Base-by-base conservation (phyloP, 2,329 filamentous ascomycete species). In the Parafenestella ontariensis region DNA sequence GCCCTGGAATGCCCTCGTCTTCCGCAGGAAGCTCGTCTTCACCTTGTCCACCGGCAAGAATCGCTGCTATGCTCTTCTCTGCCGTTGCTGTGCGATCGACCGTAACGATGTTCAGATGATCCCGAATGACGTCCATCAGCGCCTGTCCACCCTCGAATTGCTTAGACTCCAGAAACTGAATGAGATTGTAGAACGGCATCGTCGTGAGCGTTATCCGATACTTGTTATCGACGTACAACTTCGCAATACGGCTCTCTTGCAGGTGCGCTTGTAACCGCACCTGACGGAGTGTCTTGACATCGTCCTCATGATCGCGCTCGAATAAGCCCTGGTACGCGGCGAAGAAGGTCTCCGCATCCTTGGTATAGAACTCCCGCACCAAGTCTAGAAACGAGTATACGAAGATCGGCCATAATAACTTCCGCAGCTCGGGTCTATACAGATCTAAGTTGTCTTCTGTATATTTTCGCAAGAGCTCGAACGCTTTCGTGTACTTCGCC, bases 381-480 rank as follows among this genome's bases (percentile, higher is more conserved):
- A 98, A 84, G 52, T 91, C 88, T 23, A 99, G 81, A 71, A 90
- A 97, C 0, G 91, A 95, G 76, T 99, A 96, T 46, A 98, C 90
- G 69, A 97, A 98, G 0, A 96, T 80, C 0, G 95, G 95, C 92
- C 95, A 99, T 15, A 96, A 79, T 3, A 98, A 81, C 63, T 96
- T 92, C 54, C 87, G 85, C 3, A 99, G 82, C 78, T 99, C 95
- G 40, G 94, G 92, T 87, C 93, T 54, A 84, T 98, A 98, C 24
- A 98, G 84, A 61, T 98, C 94, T 21, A 99, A 82, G 54, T 91
- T 93, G 64, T 94, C 92, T 62, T 97, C 92, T 42, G 96, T 88
- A 89, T 93, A 99, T 61, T 86, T 85, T 61, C 85, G 88, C 37
- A 96, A 79, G 37, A 93, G 78, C 52, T 85, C 85, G 67, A 87